phyloP scores from a whole-genome alignment of 805 yeast species.

The Zygoascus flipseniorum region DNA sequence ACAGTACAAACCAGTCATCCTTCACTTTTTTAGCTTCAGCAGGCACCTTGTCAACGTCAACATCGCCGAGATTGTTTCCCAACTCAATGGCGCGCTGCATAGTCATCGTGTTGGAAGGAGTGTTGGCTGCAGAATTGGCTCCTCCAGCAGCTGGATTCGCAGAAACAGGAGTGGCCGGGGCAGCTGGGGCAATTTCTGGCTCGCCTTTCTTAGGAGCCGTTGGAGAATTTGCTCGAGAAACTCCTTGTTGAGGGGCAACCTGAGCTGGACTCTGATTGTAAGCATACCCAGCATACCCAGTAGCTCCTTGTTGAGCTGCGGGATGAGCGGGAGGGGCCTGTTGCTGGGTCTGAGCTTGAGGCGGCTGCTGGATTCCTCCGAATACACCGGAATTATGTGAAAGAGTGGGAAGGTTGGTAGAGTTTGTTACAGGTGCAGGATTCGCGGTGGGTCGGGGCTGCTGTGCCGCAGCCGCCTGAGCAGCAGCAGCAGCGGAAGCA shows the following conservation, averaged over 20 bases:
- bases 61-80: constrained; percentile 40
- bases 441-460: neutral
- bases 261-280: neutral
- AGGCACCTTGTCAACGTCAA: constrained; percentile 70
- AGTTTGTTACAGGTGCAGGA: neutral
- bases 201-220: neutral
- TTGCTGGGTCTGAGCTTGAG: constrained; percentile 17
- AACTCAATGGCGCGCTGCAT: constrained; percentile 16
- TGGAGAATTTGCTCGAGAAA: neutral
- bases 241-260: neutral
- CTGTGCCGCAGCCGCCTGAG: constrained; percentile 2
- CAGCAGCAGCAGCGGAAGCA: constrained; percentile 4
- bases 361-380: constrained; percentile 8
- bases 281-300: neutral
- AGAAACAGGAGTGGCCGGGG: constrained; percentile 11
- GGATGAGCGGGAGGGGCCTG: constrained; percentile 6
- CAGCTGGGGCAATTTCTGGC: neutral
- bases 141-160: constrained; percentile 9
- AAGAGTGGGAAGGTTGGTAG: neutral
- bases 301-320: neutral
- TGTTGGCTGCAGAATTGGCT: neutral
- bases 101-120: constrained; percentile 3
- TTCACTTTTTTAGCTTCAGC: constrained; percentile 74
- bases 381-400: neutral
- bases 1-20: constrained; percentile 78